Evolutionary conservation across 2,329 filamentous ascomycete genomes (phyloP).

Genomic region (Pestalotiopsis sp.): DNA sequence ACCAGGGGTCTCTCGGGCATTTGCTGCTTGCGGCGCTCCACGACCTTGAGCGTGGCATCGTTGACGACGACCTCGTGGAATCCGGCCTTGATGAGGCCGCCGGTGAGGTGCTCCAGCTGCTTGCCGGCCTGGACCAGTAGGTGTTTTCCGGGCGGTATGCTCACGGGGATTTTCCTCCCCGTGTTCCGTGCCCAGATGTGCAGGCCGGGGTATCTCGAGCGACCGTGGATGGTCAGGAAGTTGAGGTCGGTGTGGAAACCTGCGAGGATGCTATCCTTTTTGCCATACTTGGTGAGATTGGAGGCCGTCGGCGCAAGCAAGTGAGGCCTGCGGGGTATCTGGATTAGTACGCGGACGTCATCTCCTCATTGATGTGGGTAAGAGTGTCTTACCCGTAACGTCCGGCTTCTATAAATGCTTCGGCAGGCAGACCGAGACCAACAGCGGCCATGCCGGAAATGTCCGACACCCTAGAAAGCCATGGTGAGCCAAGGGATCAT

Average conservation of each 20-base stretch:
- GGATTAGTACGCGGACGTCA: background rate
- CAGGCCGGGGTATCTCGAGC: slow-evolving; percentile 62
- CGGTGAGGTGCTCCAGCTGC: slow-evolving; percentile 63
- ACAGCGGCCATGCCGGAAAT: slow-evolving; percentile 61
- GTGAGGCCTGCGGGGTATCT: slow-evolving; percentile 46
- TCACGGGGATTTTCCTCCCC: slow-evolving; percentile 57
- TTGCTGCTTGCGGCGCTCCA: slow-evolving; percentile 42
- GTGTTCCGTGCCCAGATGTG: slow-evolving; percentile 68
- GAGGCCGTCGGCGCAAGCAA: slow-evolving; percentile 63
- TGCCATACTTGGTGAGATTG: slow-evolving; percentile 55
- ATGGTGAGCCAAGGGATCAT: background rate
- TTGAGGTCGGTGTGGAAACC: slow-evolving; percentile 68
- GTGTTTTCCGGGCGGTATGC: slow-evolving; percentile 59
- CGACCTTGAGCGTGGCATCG: slow-evolving; percentile 48
- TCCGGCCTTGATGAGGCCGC: slow-evolving; percentile 62
- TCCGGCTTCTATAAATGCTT: slow-evolving; percentile 56
- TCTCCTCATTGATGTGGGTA: background rate
- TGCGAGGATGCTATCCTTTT: slow-evolving; percentile 59
- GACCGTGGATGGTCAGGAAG: slow-evolving; percentile 66
- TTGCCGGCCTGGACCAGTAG: slow-evolving; percentile 64
- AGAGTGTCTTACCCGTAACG: slow-evolving; percentile 50
- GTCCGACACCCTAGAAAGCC: slow-evolving; percentile 46
- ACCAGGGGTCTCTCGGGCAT: slow-evolving; percentile 52
- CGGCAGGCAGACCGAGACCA: slow-evolving; percentile 53
- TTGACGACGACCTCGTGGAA: slow-evolving; percentile 65